Evolutionary conservation across 2,329 filamentous ascomycete species (phyloP), one percentile per base, ranked within the genome.

Genomic region (Xylariaceae sp.): DNA sequence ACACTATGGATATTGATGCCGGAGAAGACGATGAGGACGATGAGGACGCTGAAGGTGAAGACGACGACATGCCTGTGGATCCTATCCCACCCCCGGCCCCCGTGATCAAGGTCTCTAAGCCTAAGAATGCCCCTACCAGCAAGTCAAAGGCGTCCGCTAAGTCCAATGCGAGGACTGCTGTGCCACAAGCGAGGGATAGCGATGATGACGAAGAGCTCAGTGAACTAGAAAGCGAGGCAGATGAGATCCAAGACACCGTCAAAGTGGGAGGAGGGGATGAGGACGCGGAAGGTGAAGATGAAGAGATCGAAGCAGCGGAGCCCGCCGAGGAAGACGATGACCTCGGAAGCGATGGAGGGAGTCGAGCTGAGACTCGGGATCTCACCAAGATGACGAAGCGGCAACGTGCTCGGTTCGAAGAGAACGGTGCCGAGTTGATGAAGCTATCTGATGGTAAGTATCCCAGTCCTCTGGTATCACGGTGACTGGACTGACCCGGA

Each of bases 331-430:
- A 67, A 7, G 72, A 71, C 20, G 75, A 77, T 4, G 76, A 73
- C 10, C 69, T 70, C 3, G 77, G 77, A 29, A 79, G 76, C 52
- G 78, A 78, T 10, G 72, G 48, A 14, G 59, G 71, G 55, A 82
- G 79, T 65, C 74, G 75, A 37, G 81, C 72, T 4, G 82, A 75
- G 42, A 79, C 81, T 3, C 81, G 79, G 0, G 81, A 85, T 63
- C 69, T 85, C 32, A 76, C 80, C 37, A 84, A 84, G 71, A 83
- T 86, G 81, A 86, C 83, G 3, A 83, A 83, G 65, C 77, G 83
- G 20, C 83, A 86, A 66, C 75, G 83, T 40, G 83, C 83, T 21
- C 78, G 83, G 16, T 84, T 86, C 48, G 83, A 84, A 50, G 82
- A 84, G 56, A 61, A 79, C 75, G 44, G 80, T 77, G 68, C 79